phyloP scores from a whole-genome alignment of 495 filamentous ascomycete species.

The Talaromyces proteolyticus region DNA sequence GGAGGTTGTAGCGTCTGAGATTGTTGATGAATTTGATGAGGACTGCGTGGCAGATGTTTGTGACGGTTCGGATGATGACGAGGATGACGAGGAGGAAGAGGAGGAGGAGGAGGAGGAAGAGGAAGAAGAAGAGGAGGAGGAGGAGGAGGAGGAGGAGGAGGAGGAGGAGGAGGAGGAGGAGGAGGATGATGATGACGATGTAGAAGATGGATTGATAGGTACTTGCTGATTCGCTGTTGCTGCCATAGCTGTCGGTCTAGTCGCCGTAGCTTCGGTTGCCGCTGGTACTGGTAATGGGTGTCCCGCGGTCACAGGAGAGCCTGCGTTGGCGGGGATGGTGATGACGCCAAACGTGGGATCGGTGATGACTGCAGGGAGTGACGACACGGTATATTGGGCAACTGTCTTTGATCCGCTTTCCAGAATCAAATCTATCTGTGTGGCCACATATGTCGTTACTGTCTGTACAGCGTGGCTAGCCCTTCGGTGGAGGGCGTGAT shows the following conservation, averaged over 20 bases:
- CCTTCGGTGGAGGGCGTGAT: not conserved
- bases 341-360: conserved; percentile 1
- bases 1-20: not conserved
- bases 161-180: not conserved
- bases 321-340: conserved; percentile 6
- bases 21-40: not conserved
- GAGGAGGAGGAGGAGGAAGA: too few relatives aligned
- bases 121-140: not conserved
- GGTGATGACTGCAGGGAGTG: conserved; percentile 8
- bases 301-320: not conserved
- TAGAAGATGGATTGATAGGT: conserved; percentile 7
- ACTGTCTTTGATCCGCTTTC: conserved; percentile 7
- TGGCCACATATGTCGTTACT: conserved; percentile 3
- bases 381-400: conserved; percentile 3
- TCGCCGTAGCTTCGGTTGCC: not conserved
- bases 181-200: conserved; percentile 1
- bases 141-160: conserved; percentile 1
- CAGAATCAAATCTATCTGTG: conserved; percentile 4
- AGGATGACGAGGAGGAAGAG: conserved; percentile 10
- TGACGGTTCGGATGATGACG: conserved; percentile 14
- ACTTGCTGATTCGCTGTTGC: not conserved
- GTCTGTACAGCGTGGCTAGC: not conserved
- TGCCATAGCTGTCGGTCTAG: not conserved
- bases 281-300: not conserved
- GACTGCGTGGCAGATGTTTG: conserved; percentile 7